A percentile compares a stretch with the other conserved stretches of the same genome.
Evolutionary conservation across 2,329 filamentous ascomycete genomes (phyloP).

Genomic region (Arthroderma sp.): DNA sequence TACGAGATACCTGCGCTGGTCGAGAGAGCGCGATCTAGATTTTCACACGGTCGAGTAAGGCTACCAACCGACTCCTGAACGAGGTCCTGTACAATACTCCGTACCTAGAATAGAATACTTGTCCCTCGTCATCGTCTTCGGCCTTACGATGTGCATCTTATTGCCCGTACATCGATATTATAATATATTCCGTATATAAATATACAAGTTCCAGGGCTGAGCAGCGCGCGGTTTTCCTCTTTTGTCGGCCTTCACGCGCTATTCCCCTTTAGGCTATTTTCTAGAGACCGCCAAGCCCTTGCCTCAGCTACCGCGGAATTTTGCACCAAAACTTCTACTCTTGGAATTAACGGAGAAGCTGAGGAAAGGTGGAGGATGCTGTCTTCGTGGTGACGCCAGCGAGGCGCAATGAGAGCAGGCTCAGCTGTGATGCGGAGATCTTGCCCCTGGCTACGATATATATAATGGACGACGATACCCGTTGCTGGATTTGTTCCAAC

Average conservation of each 20-base stretch:
- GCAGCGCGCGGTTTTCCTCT: background rate
- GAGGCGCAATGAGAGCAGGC: background rate
- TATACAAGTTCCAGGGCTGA: background rate
- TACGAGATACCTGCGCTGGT: conserved; percentile 38
- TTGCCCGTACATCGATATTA: background rate
- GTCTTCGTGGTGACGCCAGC: background rate
- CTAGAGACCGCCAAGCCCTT: background rate
- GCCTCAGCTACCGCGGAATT: background rate
- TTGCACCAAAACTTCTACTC: no score
- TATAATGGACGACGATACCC: background rate
- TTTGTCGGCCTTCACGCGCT: background rate
- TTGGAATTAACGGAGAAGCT: no score
- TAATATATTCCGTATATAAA: no score
- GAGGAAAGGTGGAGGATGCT: no score
- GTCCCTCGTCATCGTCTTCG: background rate
- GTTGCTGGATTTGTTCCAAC: background rate
- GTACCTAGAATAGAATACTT: background rate
- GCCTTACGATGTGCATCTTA: background rate
- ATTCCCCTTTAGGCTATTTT: background rate
- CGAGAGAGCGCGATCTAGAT: conserved; percentile 19
- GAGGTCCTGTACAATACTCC: background rate
- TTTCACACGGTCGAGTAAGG: conserved; percentile 23
- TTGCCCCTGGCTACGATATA: background rate
- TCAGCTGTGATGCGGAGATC: background rate
- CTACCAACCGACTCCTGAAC: background rate